A percentile compares a stretch with the other conserved stretches of the same genome.
Evolutionary conservation across 2,329 filamentous ascomycete genomes (phyloP).

Genomic region (Fusarium lyarnte): DNA sequence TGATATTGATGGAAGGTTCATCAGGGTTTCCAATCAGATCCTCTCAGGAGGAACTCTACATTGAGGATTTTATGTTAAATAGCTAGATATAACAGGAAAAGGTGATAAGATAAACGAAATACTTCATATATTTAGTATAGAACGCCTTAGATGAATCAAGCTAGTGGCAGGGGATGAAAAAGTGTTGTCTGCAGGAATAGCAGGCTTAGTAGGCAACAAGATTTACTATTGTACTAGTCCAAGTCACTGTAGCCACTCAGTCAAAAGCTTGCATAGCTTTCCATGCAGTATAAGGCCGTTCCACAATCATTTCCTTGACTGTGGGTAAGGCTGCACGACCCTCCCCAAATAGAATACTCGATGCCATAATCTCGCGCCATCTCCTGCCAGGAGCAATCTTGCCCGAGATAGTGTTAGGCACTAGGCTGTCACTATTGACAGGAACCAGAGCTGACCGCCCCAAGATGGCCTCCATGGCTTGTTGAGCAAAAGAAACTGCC

Average conservation of each 20-base stretch:
- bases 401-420: constrained; percentile 3
- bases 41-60: too few relatives aligned
- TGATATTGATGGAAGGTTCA: too few relatives aligned
- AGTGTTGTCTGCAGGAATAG: too few relatives aligned
- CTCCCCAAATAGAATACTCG: background rate
- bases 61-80: too few relatives aligned
- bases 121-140: too few relatives aligned
- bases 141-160: too few relatives aligned
- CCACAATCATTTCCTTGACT: background rate
- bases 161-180: too few relatives aligned
- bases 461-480: constrained; percentile 67
- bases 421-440: background rate
- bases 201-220: too few relatives aligned
- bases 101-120: too few relatives aligned
- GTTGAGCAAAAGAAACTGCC: constrained; percentile 63
- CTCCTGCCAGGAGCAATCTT: constrained; percentile 2
- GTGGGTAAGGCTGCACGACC: background rate
- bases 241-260: background rate
- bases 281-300: background rate
- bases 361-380: constrained; percentile 6
- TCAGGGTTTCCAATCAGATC: too few relatives aligned
- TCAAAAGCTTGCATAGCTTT: constrained; percentile 8
- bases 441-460: constrained; percentile 50
- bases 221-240: background rate
- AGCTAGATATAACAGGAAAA: too few relatives aligned